Percentiles rank a stretch among this genome's conserved stretches.
phyloP scores from a whole-genome alignment of 148 eudicot species.

The Persicaria tinctoria region DNA sequence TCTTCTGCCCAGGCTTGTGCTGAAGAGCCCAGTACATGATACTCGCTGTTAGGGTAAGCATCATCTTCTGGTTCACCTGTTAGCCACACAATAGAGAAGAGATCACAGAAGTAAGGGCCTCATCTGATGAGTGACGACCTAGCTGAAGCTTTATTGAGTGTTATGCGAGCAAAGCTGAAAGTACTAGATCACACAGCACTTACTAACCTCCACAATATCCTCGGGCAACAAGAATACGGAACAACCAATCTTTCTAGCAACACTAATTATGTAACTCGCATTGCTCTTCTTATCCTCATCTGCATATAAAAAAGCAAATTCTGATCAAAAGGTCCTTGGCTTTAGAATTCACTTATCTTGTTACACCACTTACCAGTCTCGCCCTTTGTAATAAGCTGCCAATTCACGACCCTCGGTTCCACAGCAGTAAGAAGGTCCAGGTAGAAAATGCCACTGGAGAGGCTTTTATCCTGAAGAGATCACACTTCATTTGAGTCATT shows the following conservation, averaged over 20 bases:
- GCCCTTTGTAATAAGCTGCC: conserved; percentile 79
- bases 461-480: conserved; percentile 58
- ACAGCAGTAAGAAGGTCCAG: conserved; percentile 87
- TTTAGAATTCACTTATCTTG: not conserved
- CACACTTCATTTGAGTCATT: not conserved
- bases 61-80: conserved; percentile 96
- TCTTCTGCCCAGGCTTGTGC: conserved; percentile 37
- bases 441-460: conserved; percentile 73
- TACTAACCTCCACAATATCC: conserved; percentile 81
- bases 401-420: conserved; percentile 84
- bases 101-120: not conserved
- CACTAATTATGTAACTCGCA: conserved; percentile 87
- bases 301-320: conserved; percentile 19
- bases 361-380: conserved; percentile 51
- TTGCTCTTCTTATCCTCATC: conserved; percentile 88
- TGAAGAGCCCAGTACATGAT: conserved; percentile 96
- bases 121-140: not conserved
- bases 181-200: not conserved
- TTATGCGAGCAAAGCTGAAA: not conserved
- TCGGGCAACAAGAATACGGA: conserved; percentile 89
- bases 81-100: not conserved
- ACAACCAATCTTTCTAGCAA: conserved; percentile 95
- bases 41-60: conserved; percentile 78
- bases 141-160: not conserved
- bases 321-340: no score